Evolutionary conservation across 768 basidiomycete genomes (phyloP).

Genomic region (Dacryopinax primogenitus): DNA sequence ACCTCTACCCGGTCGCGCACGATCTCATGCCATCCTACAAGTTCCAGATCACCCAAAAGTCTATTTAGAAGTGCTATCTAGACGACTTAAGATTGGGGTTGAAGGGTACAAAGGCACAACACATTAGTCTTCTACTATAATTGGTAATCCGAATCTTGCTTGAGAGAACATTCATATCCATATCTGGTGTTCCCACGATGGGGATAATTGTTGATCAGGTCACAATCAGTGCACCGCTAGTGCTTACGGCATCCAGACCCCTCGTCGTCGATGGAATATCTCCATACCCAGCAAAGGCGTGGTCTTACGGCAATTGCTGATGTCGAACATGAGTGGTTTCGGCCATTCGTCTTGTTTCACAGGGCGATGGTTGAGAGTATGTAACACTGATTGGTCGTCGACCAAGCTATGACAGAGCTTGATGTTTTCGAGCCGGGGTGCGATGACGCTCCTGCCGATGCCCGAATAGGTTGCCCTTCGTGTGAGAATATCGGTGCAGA

Average conservation of each 20-base stretch:
- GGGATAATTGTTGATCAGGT: no score
- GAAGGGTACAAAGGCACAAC: no score
- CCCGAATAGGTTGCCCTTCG: neutral
- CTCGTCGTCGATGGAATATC: no score
- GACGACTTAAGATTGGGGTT: no score
- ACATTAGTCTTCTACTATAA: no score
- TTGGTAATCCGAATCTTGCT: no score
- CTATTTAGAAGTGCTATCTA: neutral
- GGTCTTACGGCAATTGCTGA: no score
- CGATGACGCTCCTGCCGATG: neutral
- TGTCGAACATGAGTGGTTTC: neutral
- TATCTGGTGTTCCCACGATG: no score
- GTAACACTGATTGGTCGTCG: neutral
- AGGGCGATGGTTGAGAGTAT: neutral
- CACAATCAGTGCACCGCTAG: no score
- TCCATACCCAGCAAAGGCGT: no score
- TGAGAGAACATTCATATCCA: no score
- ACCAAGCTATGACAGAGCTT: neutral
- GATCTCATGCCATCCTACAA: neutral
- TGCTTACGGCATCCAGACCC: no score
- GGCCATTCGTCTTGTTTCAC: neutral
- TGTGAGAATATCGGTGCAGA: neutral
- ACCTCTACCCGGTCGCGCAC: neutral
- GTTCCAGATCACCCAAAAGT: neutral
- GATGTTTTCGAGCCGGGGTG: neutral